phyloP scores from a whole-genome alignment of 2,329 filamentous ascomycete genomes.

The Rugonectria rugulosa region DNA sequence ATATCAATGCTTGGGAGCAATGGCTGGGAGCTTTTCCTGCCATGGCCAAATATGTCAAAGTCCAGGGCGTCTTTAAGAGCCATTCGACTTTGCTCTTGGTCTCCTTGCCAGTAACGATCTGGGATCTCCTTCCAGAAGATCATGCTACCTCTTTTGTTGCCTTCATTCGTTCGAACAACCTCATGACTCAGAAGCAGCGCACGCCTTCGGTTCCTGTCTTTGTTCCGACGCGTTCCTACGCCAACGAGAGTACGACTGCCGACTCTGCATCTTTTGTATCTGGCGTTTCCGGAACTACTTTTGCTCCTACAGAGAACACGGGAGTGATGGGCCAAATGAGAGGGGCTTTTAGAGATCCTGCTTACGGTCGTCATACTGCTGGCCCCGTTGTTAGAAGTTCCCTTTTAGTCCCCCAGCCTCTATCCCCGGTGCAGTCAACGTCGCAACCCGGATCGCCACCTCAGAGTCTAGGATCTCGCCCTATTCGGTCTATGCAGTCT shows the following conservation, averaged over 20 bases:
- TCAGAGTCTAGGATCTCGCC: conserved; percentile 23
- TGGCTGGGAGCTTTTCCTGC: conserved; percentile 65
- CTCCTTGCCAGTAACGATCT: conserved; percentile 66
- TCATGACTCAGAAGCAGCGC: conserved; percentile 46
- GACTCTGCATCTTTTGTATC: conserved; percentile 43
- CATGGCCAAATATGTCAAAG: conserved; percentile 66
- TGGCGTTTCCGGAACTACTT: conserved; percentile 44
- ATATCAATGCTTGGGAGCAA: conserved; percentile 66
- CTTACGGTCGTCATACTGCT: conserved; percentile 26
- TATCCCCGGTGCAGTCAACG: conserved; percentile 27
- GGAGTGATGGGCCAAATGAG: conserved; percentile 29
- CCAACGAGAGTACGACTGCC: conserved; percentile 25
- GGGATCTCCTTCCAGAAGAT: conserved; percentile 66
- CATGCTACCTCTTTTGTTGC: conserved; percentile 65
- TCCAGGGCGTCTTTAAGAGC: conserved; percentile 68
- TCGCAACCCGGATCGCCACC: conserved; percentile 33
- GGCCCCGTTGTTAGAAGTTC: conserved; percentile 17
- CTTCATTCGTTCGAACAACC: conserved; percentile 66
- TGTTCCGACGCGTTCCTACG: conserved; percentile 33
- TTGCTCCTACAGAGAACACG: conserved; percentile 41
- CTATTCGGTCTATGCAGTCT: conserved; percentile 33
- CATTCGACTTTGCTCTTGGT: conserved; percentile 66
- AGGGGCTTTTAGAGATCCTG: conserved; percentile 31
- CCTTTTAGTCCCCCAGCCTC: conserved; percentile 29
- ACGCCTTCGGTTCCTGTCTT: conserved; percentile 32